These are phyloP conservation scores for Suillus luteus DNA, from an alignment of 768 basidiomycete genomes.

Conservation along the genomic window DNA sequence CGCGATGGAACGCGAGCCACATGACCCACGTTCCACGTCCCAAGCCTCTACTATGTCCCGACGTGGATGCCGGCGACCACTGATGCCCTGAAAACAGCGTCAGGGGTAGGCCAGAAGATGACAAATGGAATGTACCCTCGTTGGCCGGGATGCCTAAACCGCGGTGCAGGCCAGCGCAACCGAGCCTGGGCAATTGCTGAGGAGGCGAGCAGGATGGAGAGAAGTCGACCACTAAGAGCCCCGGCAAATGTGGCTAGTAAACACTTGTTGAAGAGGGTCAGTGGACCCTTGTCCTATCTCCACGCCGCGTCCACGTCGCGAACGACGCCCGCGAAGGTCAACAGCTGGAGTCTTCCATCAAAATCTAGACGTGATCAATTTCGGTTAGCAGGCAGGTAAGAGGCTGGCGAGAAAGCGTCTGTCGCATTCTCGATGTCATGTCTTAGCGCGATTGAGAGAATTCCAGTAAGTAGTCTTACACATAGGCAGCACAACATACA, in stretches of 20 bases:
- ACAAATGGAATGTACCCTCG: not conserved
- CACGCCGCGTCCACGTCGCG: not conserved
- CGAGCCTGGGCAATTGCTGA: not conserved
- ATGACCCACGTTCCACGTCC: not conserved
- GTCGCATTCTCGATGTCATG: not conserved
- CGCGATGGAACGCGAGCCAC: not conserved
- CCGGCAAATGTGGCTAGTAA: not conserved
- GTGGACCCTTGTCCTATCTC: not conserved
- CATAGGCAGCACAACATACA: not conserved
- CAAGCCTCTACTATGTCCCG: not conserved
- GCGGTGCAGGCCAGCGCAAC: not conserved
- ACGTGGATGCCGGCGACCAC: not conserved
- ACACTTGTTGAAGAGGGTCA: not conserved
- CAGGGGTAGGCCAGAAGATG: not conserved
- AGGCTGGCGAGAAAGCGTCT: too few relatives aligned
- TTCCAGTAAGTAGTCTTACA: not conserved
- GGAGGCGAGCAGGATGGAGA: not conserved
- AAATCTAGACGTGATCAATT: not conserved
- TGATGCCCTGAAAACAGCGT: not conserved
- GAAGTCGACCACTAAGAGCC: not conserved
- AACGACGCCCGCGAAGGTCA: not conserved
- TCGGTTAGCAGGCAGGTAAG: not conserved
- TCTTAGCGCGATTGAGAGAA: not conserved
- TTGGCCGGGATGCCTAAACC: not conserved
- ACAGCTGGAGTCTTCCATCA: not conserved